Percentiles rank a stretch among this genome's conserved stretches.
phyloP scores from a whole-genome alignment of 2,329 filamentous ascomycete species.

The Beauveria brongniartii region DNA sequence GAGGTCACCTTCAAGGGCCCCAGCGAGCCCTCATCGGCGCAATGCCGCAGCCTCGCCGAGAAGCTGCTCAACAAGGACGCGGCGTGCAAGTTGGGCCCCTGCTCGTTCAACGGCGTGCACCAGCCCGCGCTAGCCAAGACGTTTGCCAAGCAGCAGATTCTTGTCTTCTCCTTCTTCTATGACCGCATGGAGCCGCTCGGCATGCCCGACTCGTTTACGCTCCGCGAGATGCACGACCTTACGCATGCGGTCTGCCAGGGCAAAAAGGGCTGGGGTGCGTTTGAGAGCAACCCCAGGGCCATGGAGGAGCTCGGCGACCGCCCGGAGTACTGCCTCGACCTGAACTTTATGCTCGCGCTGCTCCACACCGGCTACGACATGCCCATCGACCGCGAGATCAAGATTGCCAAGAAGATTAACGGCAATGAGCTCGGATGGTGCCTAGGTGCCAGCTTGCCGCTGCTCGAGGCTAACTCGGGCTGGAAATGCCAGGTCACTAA shows the following conservation, averaged over 20 bases:
- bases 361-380: constrained; percentile 96
- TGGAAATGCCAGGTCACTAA: constrained; percentile 80
- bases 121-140: constrained; percentile 90
- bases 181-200: constrained; percentile 89
- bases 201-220: constrained; percentile 96
- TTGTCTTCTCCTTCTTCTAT: constrained; percentile 97
- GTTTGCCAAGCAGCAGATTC: constrained; percentile 83
- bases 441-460: constrained; percentile 84
- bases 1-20: constrained; percentile 87
- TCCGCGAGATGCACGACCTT: constrained; percentile 82
- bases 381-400: constrained; percentile 91
- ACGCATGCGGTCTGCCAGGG: constrained; percentile 79
- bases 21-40: constrained; percentile 62
- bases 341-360: constrained; percentile 93
- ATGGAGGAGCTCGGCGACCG: constrained; percentile 71
- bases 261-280: constrained; percentile 69
- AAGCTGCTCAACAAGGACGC: constrained; percentile 84
- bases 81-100: constrained; percentile 76
- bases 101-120: constrained; percentile 96
- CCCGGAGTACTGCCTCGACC: constrained; percentile 86
- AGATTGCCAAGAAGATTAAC: constrained; percentile 98
- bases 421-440: constrained; percentile 97
- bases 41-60: constrained; percentile 86
- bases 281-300: constrained; percentile 67
- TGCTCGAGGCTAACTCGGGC: constrained; percentile 72